Evolutionary conservation across 768 basidiomycete species (phyloP), one percentile per base, ranked within the genome.

Genomic region (Ephemerocybe angulata): DNA sequence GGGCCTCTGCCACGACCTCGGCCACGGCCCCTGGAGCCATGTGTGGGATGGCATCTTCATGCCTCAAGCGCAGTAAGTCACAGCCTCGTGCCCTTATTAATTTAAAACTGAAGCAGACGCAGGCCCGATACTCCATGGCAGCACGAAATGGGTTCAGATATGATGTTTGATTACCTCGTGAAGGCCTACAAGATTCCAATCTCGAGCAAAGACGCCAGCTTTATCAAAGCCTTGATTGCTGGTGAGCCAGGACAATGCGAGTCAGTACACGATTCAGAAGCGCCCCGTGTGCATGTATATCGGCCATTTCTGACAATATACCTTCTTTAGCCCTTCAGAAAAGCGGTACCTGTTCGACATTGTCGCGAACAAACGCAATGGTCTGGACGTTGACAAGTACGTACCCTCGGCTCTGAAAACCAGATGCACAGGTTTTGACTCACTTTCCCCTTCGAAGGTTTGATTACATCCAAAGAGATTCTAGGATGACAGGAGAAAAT

Each of bases 331-430:
- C 44, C 61, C 70, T 0, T 63, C 72, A 15, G 86, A 86, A 64
- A 91, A 91, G 67, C 67, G 71, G 0, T 93, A 88, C 61, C 68
- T 93, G 2, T 93, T 93, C 62, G 87, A 93, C 52, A 92, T 93
- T 49, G 88, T 93, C 2, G 85, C 90, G 0, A 93, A 93, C 69
- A 80, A 80, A 65, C 73, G 82, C 6, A 93, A 92, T 57, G 91
- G 91, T 0, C 74, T 93, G 3, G 91, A 93, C 62, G 90, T 93
- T 4, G 90, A 93, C 76, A 92, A 92, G 89, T 88, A 54, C 56
- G 74, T 62, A 17, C 4, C n/a, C n/a, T n/a, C n/a, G n/a, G n/a
- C n/a, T n/a, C n/a, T n/a, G n/a, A n/a, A n/a, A n/a, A n/a, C n/a
- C n/a, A n/a, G n/a, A n/a, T n/a, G n/a, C n/a, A n/a, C n/a, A n/a